A percentile compares a stretch with the other conserved stretches of the same genome.
phyloP scores from a whole-genome alignment of 345 rosid genomes.

The Dipteronia sinensis region DNA sequence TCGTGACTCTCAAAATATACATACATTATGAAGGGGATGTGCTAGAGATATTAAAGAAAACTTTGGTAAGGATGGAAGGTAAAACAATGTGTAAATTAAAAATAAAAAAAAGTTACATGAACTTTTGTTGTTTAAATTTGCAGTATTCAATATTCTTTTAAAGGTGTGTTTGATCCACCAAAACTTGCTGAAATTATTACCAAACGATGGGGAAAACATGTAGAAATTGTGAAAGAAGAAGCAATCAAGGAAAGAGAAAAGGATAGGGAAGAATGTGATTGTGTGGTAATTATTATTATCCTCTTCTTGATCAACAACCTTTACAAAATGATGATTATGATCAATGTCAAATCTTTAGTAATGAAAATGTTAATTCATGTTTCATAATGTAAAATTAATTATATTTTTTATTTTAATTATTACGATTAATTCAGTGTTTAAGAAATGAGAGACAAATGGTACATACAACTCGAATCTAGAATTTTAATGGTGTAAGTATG shows the following conservation, averaged over 20 bases:
- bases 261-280: background rate
- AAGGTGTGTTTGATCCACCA: conserved; percentile 51
- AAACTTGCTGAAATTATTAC: conserved; percentile 38
- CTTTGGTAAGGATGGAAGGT: conserved; percentile 58
- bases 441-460: too few relatives aligned
- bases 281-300: conserved; percentile 42
- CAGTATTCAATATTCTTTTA: background rate
- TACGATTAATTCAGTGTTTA: too few relatives aligned
- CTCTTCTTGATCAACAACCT: background rate
- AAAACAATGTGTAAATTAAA: background rate
- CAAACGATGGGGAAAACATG: conserved; percentile 49
- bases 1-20: conserved; percentile 41
- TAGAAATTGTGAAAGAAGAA: conserved; percentile 39
- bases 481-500: too few relatives aligned
- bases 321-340: conserved; percentile 21
- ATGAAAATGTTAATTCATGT: conserved; percentile 50
- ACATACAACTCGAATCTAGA: too few relatives aligned
- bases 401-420: too few relatives aligned
- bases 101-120: too few relatives aligned
- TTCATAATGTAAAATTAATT: conserved; percentile 39
- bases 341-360: conserved; percentile 40
- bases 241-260: conserved; percentile 19
- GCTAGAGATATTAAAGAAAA: conserved; percentile 49
- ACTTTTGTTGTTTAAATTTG: background rate
- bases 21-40: conserved; percentile 71